A percentile compares a stretch with the other conserved stretches of the same genome.
These are phyloP conservation scores for Sphagnum fallax DNA, from an alignment of 228 moss, liverwort and hornwort species.

Conservation along the genomic window DNA sequence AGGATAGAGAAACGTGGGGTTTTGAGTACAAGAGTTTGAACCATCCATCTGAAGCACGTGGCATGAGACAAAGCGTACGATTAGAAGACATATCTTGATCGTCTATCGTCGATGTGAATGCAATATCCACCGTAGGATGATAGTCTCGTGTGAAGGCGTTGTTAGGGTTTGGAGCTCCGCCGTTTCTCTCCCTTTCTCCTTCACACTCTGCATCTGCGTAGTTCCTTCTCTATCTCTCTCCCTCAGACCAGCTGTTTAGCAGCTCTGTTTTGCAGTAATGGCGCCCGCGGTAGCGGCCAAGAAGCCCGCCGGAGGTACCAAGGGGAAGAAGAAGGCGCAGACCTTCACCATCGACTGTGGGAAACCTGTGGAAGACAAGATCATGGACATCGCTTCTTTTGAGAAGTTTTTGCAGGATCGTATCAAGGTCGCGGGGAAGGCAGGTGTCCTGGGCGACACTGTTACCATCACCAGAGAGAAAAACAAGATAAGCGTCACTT, in stretches of 20 bases:
- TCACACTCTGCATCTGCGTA: no score
- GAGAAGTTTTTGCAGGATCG: slow-evolving; percentile 53
- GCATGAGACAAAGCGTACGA: no score
- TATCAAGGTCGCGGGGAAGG: slow-evolving; percentile 47
- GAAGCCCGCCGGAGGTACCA: slow-evolving; percentile 5
- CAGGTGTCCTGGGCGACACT: slow-evolving; percentile 19
- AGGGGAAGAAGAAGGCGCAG: slow-evolving; percentile 45
- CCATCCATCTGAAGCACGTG: no score
- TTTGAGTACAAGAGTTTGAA: no score
- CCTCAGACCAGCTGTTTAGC: not conserved
- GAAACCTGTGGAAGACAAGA: slow-evolving; percentile 55
- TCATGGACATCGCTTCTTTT: slow-evolving; percentile 57
- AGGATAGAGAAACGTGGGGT: no score
- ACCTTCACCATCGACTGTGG: slow-evolving; percentile 32
- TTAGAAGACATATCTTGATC: no score
- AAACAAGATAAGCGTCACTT: slow-evolving; percentile 29
- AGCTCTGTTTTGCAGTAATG: not conserved
- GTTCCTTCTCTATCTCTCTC: no score
- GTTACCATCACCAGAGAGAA: slow-evolving; percentile 27
- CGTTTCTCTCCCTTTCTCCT: no score
- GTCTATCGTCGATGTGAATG: no score
- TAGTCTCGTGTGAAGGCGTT: no score
- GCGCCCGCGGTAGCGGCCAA: slow-evolving; percentile 1
- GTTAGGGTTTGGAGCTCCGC: no score
- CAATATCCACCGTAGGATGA: no score